Evolutionary conservation across 176 grass and related monocot species (phyloP), one percentile per base, ranked within the genome.

Genomic region (Bothriochloa decipiens): DNA sequence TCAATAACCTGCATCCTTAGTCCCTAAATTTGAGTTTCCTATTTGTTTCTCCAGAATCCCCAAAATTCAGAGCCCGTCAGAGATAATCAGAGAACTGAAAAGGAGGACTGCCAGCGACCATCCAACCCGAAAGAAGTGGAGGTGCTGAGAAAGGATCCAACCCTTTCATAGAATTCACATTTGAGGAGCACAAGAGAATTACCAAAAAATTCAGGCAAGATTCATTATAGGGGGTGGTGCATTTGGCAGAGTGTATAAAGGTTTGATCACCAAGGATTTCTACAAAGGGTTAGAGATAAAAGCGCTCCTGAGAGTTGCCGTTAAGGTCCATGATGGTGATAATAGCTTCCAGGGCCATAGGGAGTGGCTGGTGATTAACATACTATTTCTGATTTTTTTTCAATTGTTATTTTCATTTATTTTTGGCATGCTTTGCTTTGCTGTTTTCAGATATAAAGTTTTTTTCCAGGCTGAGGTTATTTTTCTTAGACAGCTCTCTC

Each of bases 241-340:
- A 43, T 96, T 96, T 83, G 94, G 91, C 36, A 82, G 86, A 72
- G 89, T 93, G 45, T 96, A 96, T 65, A 96, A 96, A 88, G 41
- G 41, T 43, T 43, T 43, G 9, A 43, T 43, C 66, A 82, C 73
- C 11, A 90, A 67, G 4, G 88, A 90, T 73, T 33, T 86, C 18
- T 35, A 75, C 0, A 69, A 85, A 85, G 91, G 83, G 37, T 68
- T 93, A 41, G 58, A 79, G 2, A 72, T 89, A 25, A 65, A 90
- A 32, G 88, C 91, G 11, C 88, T 89, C 3, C 11, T 89, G 63
- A 58, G 83, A 78, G 94, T 93, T 65, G 94, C 91, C 1, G 91
- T 96, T 61, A 96, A 91, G 74, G 89, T 96, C 55, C 94, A 96
- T 88, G 91, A 96, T 78, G 89, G 86, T 74, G 94, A 93, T 83